Conservation (phyloP, 306 rosid genomes). For the Malus sieversii region DNA sequence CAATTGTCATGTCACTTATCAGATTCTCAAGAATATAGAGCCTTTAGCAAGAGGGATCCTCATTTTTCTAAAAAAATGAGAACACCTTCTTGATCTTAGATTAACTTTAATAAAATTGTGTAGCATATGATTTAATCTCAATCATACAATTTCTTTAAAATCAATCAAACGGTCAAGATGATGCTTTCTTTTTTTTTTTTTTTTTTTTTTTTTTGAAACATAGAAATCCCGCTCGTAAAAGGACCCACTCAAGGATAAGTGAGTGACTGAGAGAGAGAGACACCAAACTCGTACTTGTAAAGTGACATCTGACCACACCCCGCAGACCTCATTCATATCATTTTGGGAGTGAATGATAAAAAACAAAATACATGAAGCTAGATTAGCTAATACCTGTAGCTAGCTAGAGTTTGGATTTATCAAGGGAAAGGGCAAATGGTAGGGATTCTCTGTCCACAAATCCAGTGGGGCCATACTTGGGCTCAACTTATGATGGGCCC, state of each 20-base stretch:
- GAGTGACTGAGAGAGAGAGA: background rate
- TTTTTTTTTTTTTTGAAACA: too few species aligned
- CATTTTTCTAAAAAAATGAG: too few species aligned
- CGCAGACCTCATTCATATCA: background rate
- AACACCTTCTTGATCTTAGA: too few species aligned
- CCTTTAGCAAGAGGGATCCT: too few species aligned
- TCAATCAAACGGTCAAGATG: too few species aligned
- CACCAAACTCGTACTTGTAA: background rate
- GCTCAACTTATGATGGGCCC: background rate
- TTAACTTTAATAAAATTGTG: too few species aligned
- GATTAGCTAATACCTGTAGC: background rate
- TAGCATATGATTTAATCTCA: too few species aligned
- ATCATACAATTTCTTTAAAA: too few species aligned
- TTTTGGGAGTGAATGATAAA: background rate
- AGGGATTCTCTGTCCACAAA: background rate
- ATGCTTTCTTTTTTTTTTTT: rapidly evolving
- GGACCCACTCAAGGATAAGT: too few species aligned
- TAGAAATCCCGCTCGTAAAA: rapidly evolving
- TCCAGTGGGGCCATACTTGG: background rate
- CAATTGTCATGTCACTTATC: too few species aligned
- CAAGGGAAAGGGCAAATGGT: background rate
- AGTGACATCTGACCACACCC: background rate
- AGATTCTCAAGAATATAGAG: too few species aligned
- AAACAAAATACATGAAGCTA: background rate
- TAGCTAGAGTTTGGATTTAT: background rate